Percentiles rank a stretch among this genome's conserved stretches.
Conservation (phyloP, 2,329 filamentous ascomycete species). For the Simplicillium aogashimaense region DNA sequence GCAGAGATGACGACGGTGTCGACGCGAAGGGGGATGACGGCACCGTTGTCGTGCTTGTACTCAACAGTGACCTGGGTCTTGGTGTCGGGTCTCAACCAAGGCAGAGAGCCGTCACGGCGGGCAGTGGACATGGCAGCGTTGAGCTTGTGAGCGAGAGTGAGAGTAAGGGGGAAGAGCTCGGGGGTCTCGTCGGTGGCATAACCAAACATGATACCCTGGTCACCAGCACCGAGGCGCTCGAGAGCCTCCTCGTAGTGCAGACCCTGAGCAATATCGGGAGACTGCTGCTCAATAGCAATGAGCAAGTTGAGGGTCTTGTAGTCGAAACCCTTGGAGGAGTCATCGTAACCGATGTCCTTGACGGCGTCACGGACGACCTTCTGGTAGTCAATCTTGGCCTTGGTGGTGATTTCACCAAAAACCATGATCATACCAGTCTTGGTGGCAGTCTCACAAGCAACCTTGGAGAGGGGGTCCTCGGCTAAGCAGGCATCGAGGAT, state of each 20-base stretch:
- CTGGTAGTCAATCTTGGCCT: conserved; percentile 93
- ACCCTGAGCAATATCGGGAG: conserved; percentile 96
- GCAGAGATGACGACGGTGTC: conserved; percentile 96
- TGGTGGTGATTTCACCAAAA: conserved; percentile 97
- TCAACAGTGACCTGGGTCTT: conserved; percentile 99
- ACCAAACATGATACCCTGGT: conserved; percentile 99
- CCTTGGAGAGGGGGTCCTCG: conserved; percentile 95
- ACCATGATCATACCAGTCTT: conserved; percentile 99
- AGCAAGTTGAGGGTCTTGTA: conserved; percentile 99
- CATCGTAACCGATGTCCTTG: conserved; percentile 98
- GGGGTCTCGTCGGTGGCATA: conserved; percentile 99
- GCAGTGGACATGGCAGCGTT: conserved; percentile 90
- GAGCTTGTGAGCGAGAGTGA: conserved; percentile 92
- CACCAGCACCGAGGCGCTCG: conserved; percentile 95
- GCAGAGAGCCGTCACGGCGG: conserved; percentile 75
- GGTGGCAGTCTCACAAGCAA: conserved; percentile 97
- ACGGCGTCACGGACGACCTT: conserved; percentile 89
- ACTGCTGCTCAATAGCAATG: conserved; percentile 98
- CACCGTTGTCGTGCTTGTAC: conserved; percentile 94
- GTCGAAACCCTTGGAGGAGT: conserved; percentile 96
- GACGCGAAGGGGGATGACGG: conserved; percentile 83
- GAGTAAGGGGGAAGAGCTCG: conserved; percentile 88
- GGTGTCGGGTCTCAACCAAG: conserved; percentile 96
- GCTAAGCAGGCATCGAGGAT: conserved; percentile 95
- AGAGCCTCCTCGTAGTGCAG: conserved; percentile 96